Evolutionary conservation across 306 rosid species (phyloP), one percentile per base, ranked within the genome.

Genomic region (Clitoria ternatea): DNA sequence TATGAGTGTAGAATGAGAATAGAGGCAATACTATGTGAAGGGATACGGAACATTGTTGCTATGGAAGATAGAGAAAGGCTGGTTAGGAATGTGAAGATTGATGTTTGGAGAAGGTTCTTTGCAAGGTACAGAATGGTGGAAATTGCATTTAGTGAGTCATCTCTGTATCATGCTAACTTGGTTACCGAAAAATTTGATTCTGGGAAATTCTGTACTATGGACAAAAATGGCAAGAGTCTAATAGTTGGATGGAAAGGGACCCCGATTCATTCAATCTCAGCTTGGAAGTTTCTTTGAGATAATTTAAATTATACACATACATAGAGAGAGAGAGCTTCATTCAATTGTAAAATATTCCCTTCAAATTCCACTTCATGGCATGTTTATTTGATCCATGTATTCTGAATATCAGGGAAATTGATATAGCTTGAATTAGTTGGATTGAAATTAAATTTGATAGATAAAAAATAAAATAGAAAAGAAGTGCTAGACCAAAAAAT

Each of bases 91-190:
- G 94, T 90, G 79, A 77, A 77, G 72, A 79, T 85, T 6, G 87
- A 83, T 33, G 90, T 87, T 54, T 90, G 96, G 93, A 85, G 93
- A 65, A 80, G 77, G 19, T 90, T 90, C 83, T 85, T 85, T 69
- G 73, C 75, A 7, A 82, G 88, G 74, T 80, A 71, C 45, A 63
- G 69, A 43, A 79, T 82, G 88, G 72, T 67, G 57, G 94, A 82
- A 66, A 75, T 18, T n/a, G 74, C 57, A 12, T 64, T 84, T 3
- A 88, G 91, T 6, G 87, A 88, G 17, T 73, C 86, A 6, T 77
- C 88, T 20, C 2, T 65, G 43, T 78, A 79, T 70, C 96, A 86
- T 72, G 88, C 91, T 39, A 66, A 74, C 43, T 66, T 85, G 72
- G 67, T 84, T 61, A 61, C 70, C 5, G 39, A 90, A 39, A 15